Evolutionary conservation across 192 early-diverging fungal genomes (phyloP), one percentile per base, ranked within the genome.

Genomic region (Paraglomus occultum): DNA sequence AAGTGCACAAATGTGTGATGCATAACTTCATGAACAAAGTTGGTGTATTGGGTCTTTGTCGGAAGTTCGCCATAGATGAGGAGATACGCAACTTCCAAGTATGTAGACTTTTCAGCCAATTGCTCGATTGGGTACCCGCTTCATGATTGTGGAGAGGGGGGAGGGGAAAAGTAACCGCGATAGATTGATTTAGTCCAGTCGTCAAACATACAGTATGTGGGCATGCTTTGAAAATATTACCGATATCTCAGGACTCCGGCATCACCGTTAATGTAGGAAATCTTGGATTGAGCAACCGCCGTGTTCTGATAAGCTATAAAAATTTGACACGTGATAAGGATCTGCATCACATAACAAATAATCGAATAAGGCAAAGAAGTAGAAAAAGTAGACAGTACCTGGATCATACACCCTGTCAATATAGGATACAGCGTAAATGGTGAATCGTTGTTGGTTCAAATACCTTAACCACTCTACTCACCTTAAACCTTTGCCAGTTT

Each of bases 201-300:
- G 31, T 11, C 7, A 38, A 58, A 4, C 12, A 17, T 11, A 14
- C 9, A 50, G 23, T 20, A 67, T 17, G n/a, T 51, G 15, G 17
- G 14, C 9, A 42, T 22, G 38, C 12, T n/a, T n/a, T 43, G 39
- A 47, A 23, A 59, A 54, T 58, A 12, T 14, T 43, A 64, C 58
- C 79, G 74, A 64, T 86, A 85, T 51, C 85, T 61, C 17, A 90
- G 69, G 67, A 90, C 82, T 8, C 88, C 88, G 54, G 71, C 73
- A 47, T 90, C 88, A 23, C 88, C 88, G 59, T 90, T 88, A 75
- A 90, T 90, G 54, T 87, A 80, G 38, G 77, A 77, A 54, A 90
- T 89, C 22, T 80, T 71, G 8, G 88, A 90, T 15, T 80, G 74
- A 46, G 84, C 84, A 5, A 90, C 83, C 73, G 85, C 83, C 10